Conservation (phyloP, 2,329 filamentous ascomycete genomes). For the Metarhizium robertsii region DNA sequence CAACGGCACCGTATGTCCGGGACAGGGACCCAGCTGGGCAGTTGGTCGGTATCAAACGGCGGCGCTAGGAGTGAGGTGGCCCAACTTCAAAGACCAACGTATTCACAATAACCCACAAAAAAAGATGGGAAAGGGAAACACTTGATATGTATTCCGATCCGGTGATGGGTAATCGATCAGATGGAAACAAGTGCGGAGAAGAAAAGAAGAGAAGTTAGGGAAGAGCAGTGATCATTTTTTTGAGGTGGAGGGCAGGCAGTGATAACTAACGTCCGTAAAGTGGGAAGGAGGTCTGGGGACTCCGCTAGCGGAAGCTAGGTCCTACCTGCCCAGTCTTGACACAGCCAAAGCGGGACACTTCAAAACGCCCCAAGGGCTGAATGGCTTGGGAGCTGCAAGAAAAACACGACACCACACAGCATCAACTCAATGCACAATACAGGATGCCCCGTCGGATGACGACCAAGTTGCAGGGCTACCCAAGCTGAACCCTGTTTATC, state of each 20-base stretch:
- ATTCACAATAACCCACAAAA: neutral
- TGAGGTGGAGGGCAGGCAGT: neutral
- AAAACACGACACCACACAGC: neutral
- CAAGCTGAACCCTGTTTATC: neutral
- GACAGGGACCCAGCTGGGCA: neutral
- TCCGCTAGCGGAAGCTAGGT: conserved; percentile 1
- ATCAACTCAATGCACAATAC: neutral
- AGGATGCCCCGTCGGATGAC: neutral
- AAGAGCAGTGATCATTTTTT: neutral
- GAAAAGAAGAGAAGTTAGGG: neutral
- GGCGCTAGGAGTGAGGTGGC: neutral
- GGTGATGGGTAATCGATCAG: neutral
- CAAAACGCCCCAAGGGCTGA: neutral
- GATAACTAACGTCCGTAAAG: neutral
- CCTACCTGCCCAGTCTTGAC: neutral
- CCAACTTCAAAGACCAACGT: neutral
- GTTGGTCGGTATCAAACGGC: neutral
- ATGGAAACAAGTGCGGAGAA: neutral
- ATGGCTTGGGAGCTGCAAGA: neutral
- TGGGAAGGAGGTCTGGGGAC: conserved; percentile 1
- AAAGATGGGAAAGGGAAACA: neutral
- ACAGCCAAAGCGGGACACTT: neutral
- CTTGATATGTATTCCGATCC: neutral
- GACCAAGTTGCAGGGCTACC: neutral
- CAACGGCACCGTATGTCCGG: neutral